A percentile compares a stretch with the other conserved stretches of the same genome.
Evolutionary conservation across 2,329 filamentous ascomycete genomes (phyloP).

Genomic region (Diplodia mutila): DNA sequence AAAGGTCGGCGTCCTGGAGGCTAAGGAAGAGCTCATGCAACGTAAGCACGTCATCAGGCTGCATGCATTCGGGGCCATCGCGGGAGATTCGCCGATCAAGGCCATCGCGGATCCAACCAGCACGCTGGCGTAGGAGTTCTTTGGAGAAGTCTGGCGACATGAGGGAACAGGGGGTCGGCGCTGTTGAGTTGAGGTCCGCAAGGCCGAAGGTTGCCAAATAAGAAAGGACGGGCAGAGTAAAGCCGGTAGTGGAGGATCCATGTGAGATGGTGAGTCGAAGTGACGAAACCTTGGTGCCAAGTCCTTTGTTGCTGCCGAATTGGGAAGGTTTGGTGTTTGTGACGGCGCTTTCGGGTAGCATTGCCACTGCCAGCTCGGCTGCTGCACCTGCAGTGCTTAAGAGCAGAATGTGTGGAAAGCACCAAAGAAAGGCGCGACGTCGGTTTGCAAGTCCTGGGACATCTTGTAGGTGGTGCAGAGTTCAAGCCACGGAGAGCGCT

Average conservation of each 20-base stretch:
- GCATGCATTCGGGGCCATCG: constrained; percentile 48
- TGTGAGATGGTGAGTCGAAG: constrained; percentile 2
- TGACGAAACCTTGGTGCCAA: constrained; percentile 2
- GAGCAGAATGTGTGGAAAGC: background rate
- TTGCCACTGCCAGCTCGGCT: background rate
- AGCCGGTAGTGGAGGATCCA: background rate
- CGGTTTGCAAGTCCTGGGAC: background rate
- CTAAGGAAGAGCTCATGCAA: constrained; percentile 48
- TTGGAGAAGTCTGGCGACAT: constrained; percentile 16
- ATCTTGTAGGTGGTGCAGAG: background rate
- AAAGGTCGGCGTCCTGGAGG: constrained; percentile 31
- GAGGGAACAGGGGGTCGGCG: background rate
- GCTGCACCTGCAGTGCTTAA: background rate
- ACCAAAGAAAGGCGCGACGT: background rate
- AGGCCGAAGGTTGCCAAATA: background rate
- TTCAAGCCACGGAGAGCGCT: background rate
- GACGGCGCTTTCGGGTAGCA: background rate
- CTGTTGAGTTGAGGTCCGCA: background rate
- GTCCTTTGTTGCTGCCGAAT: constrained; percentile 23
- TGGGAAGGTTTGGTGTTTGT: background rate
- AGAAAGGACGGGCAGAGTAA: background rate
- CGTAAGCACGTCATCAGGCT: constrained; percentile 48
- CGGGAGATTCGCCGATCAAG: constrained; percentile 52
- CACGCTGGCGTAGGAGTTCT: constrained; percentile 38
- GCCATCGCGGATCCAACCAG: constrained; percentile 53